Percentiles rank a stretch among this genome's conserved stretches.
phyloP scores from a whole-genome alignment of 805 yeast species.

The Nematodospora valgi region DNA sequence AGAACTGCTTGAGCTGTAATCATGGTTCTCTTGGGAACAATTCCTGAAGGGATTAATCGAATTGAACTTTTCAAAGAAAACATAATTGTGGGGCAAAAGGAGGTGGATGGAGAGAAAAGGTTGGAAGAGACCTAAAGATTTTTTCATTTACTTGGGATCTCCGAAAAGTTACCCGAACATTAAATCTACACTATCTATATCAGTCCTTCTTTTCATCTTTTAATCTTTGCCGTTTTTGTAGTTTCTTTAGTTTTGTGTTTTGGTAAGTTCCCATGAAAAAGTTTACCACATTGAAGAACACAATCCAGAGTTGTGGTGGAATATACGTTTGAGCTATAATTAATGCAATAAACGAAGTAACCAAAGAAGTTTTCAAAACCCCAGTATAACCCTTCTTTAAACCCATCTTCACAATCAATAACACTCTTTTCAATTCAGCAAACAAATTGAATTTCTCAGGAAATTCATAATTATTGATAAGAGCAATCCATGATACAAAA shows the following conservation, averaged over 20 bases:
- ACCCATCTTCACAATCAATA: slow-evolving; percentile 22
- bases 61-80: neutral
- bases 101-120: neutral
- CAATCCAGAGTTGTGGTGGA: slow-evolving; percentile 61
- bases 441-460: slow-evolving; percentile 5
- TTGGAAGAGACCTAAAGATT: neutral
- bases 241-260: slow-evolving; percentile 50
- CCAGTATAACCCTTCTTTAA: slow-evolving; percentile 42
- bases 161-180: too few relatives aligned
- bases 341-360: slow-evolving; percentile 51
- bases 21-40: slow-evolving; percentile 29
- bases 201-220: slow-evolving; percentile 1
- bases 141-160: neutral
- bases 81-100: slow-evolving; percentile 1
- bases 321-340: slow-evolving; percentile 55
- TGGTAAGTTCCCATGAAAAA: slow-evolving; percentile 62
- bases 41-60: too few relatives aligned
- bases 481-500: slow-evolving; percentile 50
- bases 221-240: slow-evolving; percentile 14
- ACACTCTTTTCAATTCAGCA: slow-evolving; percentile 16
- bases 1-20: slow-evolving; percentile 63
- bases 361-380: slow-evolving; percentile 50
- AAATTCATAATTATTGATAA: slow-evolving; percentile 41
- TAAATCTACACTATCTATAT: too few relatives aligned
- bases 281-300: slow-evolving; percentile 55